These are phyloP conservation scores for Anthoceros angustus DNA, from an alignment of 225 moss, liverwort and hornwort species.

Conservation along the genomic window DNA sequence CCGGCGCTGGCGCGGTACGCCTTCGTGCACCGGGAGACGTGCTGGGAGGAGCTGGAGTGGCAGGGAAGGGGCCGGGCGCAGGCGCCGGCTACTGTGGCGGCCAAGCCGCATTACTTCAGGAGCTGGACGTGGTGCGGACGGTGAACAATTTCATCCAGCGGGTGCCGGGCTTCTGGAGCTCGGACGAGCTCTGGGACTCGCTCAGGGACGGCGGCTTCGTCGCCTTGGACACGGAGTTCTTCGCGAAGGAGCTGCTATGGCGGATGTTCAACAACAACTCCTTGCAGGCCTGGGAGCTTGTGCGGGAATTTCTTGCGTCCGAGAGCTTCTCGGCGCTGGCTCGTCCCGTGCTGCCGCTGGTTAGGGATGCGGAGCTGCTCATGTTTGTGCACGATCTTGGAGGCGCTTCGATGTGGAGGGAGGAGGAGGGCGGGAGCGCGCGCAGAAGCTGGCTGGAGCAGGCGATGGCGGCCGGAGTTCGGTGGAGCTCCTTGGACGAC, in stretches of 20 bases:
- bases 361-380: slow-evolving; percentile 41
- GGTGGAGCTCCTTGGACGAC: slow-evolving; percentile 53
- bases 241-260: slow-evolving; percentile 35
- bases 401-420: not conserved
- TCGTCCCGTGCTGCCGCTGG: slow-evolving; percentile 56
- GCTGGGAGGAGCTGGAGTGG: slow-evolving; percentile 84
- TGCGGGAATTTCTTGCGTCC: slow-evolving; percentile 35
- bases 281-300: slow-evolving; percentile 27
- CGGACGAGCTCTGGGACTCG: slow-evolving; percentile 53
- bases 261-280: slow-evolving; percentile 25
- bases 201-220: slow-evolving; percentile 41
- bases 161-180: slow-evolving; percentile 76
- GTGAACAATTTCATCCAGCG: slow-evolving; percentile 54
- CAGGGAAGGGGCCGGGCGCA: slow-evolving; percentile 64
- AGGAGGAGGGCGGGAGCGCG: slow-evolving; percentile 5
- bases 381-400: slow-evolving; percentile 44
- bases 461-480: slow-evolving; percentile 27
- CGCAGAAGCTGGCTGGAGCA: slow-evolving; percentile 34
- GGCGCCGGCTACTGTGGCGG: slow-evolving; percentile 89
- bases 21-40: slow-evolving; percentile 58
- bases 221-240: slow-evolving; percentile 42
- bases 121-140: slow-evolving; percentile 66
- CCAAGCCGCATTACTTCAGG: slow-evolving; percentile 87
- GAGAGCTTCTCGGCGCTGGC: slow-evolving; percentile 42
- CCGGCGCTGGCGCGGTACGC: slow-evolving; percentile 68